These are phyloP conservation scores for Kwoniella sp. DNA, from an alignment of 768 basidiomycete species.

Conservation along the genomic window DNA sequence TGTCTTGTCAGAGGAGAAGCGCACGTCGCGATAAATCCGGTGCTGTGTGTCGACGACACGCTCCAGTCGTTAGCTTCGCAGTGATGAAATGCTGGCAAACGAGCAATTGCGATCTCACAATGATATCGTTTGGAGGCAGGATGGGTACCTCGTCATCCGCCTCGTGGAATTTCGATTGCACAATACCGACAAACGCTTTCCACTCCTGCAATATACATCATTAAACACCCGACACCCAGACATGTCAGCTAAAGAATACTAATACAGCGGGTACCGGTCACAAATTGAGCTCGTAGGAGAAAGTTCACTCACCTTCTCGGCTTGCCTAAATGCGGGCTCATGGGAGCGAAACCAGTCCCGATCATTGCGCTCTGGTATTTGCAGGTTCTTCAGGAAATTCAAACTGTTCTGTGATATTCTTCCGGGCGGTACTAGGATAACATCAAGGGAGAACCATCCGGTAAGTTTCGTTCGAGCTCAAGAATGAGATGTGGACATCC, in stretches of 20 bases:
- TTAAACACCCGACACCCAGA: background rate
- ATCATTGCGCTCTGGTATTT: slow-evolving; percentile 78
- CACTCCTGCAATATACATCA: slow-evolving; percentile 63
- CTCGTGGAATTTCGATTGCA: slow-evolving; percentile 69
- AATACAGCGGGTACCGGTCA: no score
- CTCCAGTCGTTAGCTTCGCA: background rate
- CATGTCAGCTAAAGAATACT: no score
- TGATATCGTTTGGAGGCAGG: slow-evolving; percentile 85
- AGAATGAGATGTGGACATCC: background rate
- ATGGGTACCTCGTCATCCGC: slow-evolving; percentile 82
- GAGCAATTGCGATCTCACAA: slow-evolving; percentile 51
- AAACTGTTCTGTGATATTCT: slow-evolving; percentile 83
- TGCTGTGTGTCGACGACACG: slow-evolving; percentile 58
- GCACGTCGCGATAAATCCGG: slow-evolving; percentile 89
- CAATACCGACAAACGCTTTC: slow-evolving; percentile 75
- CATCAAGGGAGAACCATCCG: no score
- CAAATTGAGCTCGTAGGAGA: background rate
- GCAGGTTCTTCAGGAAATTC: slow-evolving; percentile 71
- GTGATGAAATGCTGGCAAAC: background rate
- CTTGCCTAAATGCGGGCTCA: slow-evolving; percentile 76
- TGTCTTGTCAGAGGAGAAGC: slow-evolving; percentile 93
- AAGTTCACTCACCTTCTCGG: slow-evolving; percentile 64
- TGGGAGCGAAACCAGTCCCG: slow-evolving; percentile 81
- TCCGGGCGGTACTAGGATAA: slow-evolving; percentile 72
- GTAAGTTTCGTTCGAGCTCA: background rate